These are phyloP conservation scores for Oenanthe sinensis DNA, from an alignment of 129 eudicot species.

Conservation along the genomic window DNA sequence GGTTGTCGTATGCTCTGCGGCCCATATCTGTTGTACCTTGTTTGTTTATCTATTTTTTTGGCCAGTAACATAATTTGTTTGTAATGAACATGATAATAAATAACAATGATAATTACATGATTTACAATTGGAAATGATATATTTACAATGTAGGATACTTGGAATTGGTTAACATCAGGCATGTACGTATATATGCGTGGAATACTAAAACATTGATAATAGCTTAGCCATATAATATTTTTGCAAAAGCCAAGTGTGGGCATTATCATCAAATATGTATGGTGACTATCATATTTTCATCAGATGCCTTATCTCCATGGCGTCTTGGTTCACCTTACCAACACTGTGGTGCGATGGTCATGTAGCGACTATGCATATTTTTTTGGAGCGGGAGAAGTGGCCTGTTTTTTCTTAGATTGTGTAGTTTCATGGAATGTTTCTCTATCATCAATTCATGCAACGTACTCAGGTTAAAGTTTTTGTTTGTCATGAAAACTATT, in stretches of 20 bases:
- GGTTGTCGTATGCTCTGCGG: not conserved
- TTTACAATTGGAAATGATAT: not conserved
- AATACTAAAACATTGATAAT: no score
- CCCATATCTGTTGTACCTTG: not conserved
- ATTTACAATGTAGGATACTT: not conserved
- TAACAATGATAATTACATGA: not conserved
- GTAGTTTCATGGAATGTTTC: not conserved
- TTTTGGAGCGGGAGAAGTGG: not conserved
- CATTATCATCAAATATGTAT: no score
- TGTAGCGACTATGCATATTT: not conserved
- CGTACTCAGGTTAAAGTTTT: not conserved
- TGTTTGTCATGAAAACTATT: not conserved
- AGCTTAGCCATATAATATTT: not conserved
- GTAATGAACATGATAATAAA: not conserved
- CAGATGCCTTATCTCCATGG: not conserved
- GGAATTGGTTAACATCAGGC: not conserved
- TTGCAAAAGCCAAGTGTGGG: not conserved
- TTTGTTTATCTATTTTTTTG: not conserved
- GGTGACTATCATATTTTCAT: not conserved
- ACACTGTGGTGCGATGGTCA: not conserved
- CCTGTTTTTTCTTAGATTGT: not conserved
- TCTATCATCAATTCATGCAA: not conserved
- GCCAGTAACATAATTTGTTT: not conserved
- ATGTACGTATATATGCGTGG: not conserved
- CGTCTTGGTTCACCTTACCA: no score